Evolutionary conservation across 352 stramenopile genomes (phyloP), one percentile per base, ranked within the genome.

Genomic region (Aphanomyces invadans): DNA sequence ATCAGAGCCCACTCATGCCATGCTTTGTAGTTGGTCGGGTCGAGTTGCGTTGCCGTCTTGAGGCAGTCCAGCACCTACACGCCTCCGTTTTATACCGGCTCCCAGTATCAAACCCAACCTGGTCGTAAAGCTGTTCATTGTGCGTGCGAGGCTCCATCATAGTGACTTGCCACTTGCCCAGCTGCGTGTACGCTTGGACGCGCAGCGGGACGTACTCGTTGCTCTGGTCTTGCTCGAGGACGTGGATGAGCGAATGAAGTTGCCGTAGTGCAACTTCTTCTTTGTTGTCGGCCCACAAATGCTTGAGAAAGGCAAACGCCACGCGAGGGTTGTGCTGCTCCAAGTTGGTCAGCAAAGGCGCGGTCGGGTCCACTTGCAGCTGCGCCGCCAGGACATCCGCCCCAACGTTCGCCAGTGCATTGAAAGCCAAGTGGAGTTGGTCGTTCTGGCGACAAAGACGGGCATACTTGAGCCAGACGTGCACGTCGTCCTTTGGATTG

Each of bases 1-100:
- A 99, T 93, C 23, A 99, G 73, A 21, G 96, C 96, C 97, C 97
- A 99, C 55, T 93, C 88, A 75, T 99, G 97, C 90, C 96, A 99
- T 25, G 97, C 95, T 54, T 96, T 97, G 71, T 99, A 98, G 64
- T 97, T 97, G 39, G 86, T 95, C 48, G 80, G 83, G 62, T 95
- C 87, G 25, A 95, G 68, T 54, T 87, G 72, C 44, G 87, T 95
- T 31, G 87, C 87, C 0, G 77, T 90, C 61, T 87, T 76, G 12
- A 97, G 74, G 63, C 90, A 92, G 11, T 74, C 77, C 15, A 95
- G 76, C 12, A 93, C 72, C 21, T 57, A 53, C 21, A 10, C 17
- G 45, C 9, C 11, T n/a, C n/a, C n/a, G n/a, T n/a, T n/a, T n/a
- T n/a, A n/a, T n/a, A n/a, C n/a, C n/a, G n/a, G n/a, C n/a, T n/a